Evolutionary conservation across 2,329 filamentous ascomycete genomes (phyloP).

Genomic region (Diaporthe longicolla): DNA sequence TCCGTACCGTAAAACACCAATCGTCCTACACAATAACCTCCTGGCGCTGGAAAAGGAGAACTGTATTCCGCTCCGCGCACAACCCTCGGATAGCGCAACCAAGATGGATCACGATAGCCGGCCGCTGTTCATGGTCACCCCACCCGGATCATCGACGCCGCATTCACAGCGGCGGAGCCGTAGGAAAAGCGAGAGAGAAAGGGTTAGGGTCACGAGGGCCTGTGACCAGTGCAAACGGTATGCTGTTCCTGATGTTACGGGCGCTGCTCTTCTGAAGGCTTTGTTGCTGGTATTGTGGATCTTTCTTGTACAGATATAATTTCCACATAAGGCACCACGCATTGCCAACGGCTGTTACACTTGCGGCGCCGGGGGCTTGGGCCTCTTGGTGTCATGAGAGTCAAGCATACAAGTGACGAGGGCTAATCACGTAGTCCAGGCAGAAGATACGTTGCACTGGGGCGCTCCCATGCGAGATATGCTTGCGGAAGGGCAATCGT

Average conservation of each 20-base stretch:
- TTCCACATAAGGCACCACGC: too few relatives aligned
- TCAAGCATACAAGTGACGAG: neutral
- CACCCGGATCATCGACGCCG: slow-evolving; percentile 2
- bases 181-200: slow-evolving; percentile 48
- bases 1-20: slow-evolving; percentile 25
- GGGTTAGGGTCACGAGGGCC: slow-evolving; percentile 60
- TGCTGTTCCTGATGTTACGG: slow-evolving; percentile 38
- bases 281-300: neutral
- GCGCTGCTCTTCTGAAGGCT: neutral
- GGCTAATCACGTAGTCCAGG: slow-evolving; percentile 42
- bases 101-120: slow-evolving; percentile 25
- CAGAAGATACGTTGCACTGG: slow-evolving; percentile 58
- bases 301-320: neutral
- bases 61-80: slow-evolving; percentile 10
- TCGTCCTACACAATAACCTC: neutral
- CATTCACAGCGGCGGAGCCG: slow-evolving; percentile 24
- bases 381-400: too few relatives aligned
- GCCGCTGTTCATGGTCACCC: neutral
- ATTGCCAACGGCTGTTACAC: neutral
- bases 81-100: slow-evolving; percentile 28
- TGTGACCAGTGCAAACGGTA: slow-evolving; percentile 65
- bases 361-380: neutral
- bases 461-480: slow-evolving; percentile 55
- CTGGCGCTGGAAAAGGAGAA: slow-evolving; percentile 18
- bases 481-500: slow-evolving; percentile 48